Evolutionary conservation across 176 grass and related monocot species (phyloP), one percentile per base, ranked within the genome.

Genomic region (Secale cereale): DNA sequence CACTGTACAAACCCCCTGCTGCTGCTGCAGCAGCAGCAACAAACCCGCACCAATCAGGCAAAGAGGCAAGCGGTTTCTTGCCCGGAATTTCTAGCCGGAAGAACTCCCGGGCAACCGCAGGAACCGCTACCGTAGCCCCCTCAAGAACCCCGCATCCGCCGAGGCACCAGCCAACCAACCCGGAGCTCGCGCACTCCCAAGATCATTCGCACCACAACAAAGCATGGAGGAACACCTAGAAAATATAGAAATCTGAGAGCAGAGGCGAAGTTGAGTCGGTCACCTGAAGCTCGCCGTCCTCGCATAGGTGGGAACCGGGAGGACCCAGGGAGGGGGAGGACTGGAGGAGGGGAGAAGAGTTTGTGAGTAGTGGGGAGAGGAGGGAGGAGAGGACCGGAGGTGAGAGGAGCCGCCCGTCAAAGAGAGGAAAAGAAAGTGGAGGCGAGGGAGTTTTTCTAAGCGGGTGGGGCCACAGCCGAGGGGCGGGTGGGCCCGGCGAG

Each of bases 361-460:
- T 11, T 52, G 48, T 52, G 48, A 19, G 48, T 50, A 17, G 46
- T 41, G 48, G 16, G 48, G 48, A 0, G 46, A 17, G 29, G 70
- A 69, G 36, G 29, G 15, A 30, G 70, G 39, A n/a, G 26, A 28
- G 33, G 25, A 62, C 39, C 39, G 81, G 39, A 68, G 19, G 26
- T 3, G 59, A 37, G 81, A 7, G 11, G 22, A 10, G 20, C 46
- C 62, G 50, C 65, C 63, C 75, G 39, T 64, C 70, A 68, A 90
- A 78, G 86, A 80, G 67, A 83, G 65, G 48, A 68, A 90, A 78
- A 90, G 84, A 83, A 86, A 83, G 73, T 54, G 37, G 54, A 26
- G 37, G 37, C 32, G 28, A 62, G 78, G 30, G 87, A 65, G 64
- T 33, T 76, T 85, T 87, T 87, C 69, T 61, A 80, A 62, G 85